Conservation (phyloP, 2,329 filamentous ascomycete species). For the Cladobotryum mycophilum region DNA sequence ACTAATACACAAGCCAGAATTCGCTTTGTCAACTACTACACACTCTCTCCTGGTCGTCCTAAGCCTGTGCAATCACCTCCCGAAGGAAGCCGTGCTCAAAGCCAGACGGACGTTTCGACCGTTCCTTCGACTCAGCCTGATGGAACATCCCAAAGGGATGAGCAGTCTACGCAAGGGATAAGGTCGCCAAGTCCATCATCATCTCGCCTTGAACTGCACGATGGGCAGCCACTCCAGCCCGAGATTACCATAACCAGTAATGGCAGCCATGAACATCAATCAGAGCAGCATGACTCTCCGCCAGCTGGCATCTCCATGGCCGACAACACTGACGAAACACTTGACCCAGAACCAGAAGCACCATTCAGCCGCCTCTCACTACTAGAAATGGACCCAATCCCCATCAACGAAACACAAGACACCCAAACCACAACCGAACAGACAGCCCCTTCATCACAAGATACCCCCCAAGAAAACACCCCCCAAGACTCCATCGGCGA, state of each 20-base stretch:
- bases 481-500: neutral
- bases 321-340: neutral
- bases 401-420: slow-evolving; percentile 25
- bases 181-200: neutral
- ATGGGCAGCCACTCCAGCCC: neutral
- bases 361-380: slow-evolving; percentile 19
- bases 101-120: slow-evolving; percentile 5
- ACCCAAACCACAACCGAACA: slow-evolving; percentile 3
- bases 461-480: neutral
- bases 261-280: too few species aligned
- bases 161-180: neutral
- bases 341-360: neutral
- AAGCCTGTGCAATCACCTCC: slow-evolving; percentile 35
- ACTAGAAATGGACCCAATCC: slow-evolving; percentile 34
- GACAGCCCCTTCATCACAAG: neutral
- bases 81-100: slow-evolving; percentile 1
- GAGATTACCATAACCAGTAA: neutral
- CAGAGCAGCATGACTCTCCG: too few species aligned
- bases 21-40: slow-evolving; percentile 86
- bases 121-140: neutral
- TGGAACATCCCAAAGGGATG: neutral
- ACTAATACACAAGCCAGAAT: slow-evolving; percentile 43
- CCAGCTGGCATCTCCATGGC: neutral
- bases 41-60: slow-evolving; percentile 67
- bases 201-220: too few species aligned